These are phyloP conservation scores for Aspergillus nidulans DNA, from an alignment of 495 filamentous ascomycete genomes.

Conservation along the genomic window DNA sequence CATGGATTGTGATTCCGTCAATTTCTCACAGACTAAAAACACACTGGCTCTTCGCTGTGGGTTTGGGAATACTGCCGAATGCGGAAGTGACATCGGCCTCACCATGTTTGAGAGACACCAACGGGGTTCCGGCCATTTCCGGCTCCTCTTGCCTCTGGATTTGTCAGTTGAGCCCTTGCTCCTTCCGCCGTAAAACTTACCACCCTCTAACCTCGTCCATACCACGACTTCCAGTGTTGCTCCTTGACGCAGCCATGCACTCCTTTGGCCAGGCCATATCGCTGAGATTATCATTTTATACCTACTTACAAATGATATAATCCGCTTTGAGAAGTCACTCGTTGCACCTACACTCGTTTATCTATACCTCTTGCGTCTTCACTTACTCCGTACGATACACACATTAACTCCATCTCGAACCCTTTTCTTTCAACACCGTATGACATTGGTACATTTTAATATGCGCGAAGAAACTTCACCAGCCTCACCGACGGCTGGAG, in stretches of 20 bases:
- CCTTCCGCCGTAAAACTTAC: slow-evolving; percentile 10
- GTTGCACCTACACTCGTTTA: slow-evolving; percentile 17
- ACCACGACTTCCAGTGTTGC: neutral
- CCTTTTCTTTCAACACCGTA: neutral
- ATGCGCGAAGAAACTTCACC: neutral
- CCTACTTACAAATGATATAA: slow-evolving; percentile 16
- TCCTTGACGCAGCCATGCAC: neutral
- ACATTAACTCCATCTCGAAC: neutral
- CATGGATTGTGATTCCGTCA: neutral
- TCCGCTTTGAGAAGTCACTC: slow-evolving; percentile 5
- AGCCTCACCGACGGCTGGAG: neutral
- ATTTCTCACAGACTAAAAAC: neutral
- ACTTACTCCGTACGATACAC: neutral
- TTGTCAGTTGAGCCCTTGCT: slow-evolving; percentile 2
- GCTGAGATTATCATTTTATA: slow-evolving; percentile 11
- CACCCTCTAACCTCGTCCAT: neutral
- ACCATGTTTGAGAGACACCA: neutral
- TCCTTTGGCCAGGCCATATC: slow-evolving; percentile 2
- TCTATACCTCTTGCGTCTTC: slow-evolving; percentile 1
- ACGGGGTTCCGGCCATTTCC: neutral
- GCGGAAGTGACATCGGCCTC: slow-evolving; percentile 17
- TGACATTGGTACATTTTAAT: neutral
- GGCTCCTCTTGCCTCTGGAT: slow-evolving; percentile 5
- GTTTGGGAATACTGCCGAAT: slow-evolving; percentile 16
- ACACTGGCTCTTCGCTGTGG: slow-evolving; percentile 1